Evolutionary conservation across 2,329 filamentous ascomycete species (phyloP), one percentile per base, ranked within the genome.

Genomic region (Pseudocercospora fuligena): DNA sequence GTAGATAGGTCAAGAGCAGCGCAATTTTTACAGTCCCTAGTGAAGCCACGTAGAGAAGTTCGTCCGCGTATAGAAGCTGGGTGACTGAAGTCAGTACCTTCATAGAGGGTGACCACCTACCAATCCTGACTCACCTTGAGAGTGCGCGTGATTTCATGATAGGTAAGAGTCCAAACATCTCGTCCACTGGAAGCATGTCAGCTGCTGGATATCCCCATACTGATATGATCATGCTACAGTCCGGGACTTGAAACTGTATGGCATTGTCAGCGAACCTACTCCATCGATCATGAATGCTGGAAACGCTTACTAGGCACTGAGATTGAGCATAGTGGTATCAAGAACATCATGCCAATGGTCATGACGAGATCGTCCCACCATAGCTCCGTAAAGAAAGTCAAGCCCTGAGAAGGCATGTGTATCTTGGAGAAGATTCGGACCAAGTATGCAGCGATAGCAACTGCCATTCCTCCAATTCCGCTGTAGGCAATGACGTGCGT

Each of bases 1-100:
- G 60, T 5, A 68, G 57, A 27, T 68, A 68, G 8, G 66, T 66
- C 9, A 66, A 47, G 11, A 68, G 61, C 14, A 68, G 40, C n/a
- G 64, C 63, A 19, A 68, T 66, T 40, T 68, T 68, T n/a, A 68
- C 58, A 1, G 61, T 25, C 12, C 64, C 64, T 0, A 64, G 49
- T 11, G 54, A 40, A 8, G 23, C 51, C 9, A 64, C 58, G 29
- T 66, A 68, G 11, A 62, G 21, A 7, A 66, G 43, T 43, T 68
- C 66, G 36, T 46, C 31, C 2, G 47, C 23, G 25, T 62, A 68
- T 6, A 59, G 31, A 11, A 56, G n/a, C 64, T 68, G 54, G 23
- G 33, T 9, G 14, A 1, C 4, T 29, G 21, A 9, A 25, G 33
- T 43, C 31, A 40, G 14, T 19, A 23, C 14, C 11, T n/a, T 25